A percentile compares a stretch with the other conserved stretches of the same genome.
Conservation (phyloP, 2,329 filamentous ascomycete species). For the Colletotrichum scovillei region DNA sequence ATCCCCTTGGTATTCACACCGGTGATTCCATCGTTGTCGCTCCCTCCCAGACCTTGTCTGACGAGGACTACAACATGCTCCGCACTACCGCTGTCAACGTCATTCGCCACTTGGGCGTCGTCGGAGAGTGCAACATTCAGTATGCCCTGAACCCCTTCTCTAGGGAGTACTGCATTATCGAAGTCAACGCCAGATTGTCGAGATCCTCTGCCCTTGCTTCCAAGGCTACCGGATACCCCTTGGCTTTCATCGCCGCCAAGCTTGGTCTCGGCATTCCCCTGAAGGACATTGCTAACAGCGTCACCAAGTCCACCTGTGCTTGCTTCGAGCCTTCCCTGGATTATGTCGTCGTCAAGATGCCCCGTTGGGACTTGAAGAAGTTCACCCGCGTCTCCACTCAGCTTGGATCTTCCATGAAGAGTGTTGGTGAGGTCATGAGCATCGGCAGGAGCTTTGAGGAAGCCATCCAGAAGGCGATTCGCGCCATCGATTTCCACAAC, state of each 20-base stretch:
- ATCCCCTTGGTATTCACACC: constrained; percentile 96
- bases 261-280: constrained; percentile 93
- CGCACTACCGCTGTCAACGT: constrained; percentile 97
- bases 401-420: constrained; percentile 99
- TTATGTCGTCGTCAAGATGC: constrained; percentile 99
- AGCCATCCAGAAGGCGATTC: constrained; percentile 97
- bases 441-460: constrained; percentile 98
- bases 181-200: constrained; percentile 96
- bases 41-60: constrained; percentile 94
- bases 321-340: constrained; percentile 99
- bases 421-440: constrained; percentile 98
- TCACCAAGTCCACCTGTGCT: constrained; percentile 94
- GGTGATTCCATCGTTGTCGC: constrained; percentile 98
- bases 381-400: constrained; percentile 97
- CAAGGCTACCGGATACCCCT: constrained; percentile 95
- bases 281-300: constrained; percentile 95
- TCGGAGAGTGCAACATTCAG: constrained; percentile 99
- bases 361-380: constrained; percentile 98
- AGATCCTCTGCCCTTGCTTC: constrained; percentile 95
- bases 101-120: constrained; percentile 95
- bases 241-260: constrained; percentile 97
- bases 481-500: constrained; percentile 94
- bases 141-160: constrained; percentile 97
- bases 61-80: constrained; percentile 99
- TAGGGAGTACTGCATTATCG: constrained; percentile 97